phyloP scores from a whole-genome alignment of 164 flowering plant genomes.

The Aristolochia fimbriata region DNA sequence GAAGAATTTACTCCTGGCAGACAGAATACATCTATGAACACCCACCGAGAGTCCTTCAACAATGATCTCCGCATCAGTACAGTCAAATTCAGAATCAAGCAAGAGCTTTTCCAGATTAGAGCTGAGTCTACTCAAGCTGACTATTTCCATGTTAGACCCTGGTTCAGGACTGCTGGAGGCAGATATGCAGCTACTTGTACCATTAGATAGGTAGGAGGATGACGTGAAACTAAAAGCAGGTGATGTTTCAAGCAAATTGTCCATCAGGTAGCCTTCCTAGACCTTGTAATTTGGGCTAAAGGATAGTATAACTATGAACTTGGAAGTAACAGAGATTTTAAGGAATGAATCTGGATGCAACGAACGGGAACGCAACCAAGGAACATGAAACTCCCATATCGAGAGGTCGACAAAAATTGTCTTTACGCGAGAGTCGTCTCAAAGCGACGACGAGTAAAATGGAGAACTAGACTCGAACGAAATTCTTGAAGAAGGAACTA shows the following conservation, averaged over 20 bases:
- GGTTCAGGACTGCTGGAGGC: constrained; percentile 19
- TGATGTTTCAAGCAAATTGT: constrained; percentile 28
- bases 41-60: constrained; percentile 46
- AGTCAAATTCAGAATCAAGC: constrained; percentile 27
- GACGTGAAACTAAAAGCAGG: constrained; percentile 55
- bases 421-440: too few relatives aligned
- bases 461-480: too few relatives aligned
- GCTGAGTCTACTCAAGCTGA: constrained; percentile 49
- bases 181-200: constrained; percentile 17
- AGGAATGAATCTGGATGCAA: too few relatives aligned
- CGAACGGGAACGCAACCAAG: too few relatives aligned
- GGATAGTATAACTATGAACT: too few relatives aligned
- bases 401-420: too few relatives aligned
- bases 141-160: constrained; percentile 26
- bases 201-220: constrained; percentile 50
- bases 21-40: constrained; percentile 58
- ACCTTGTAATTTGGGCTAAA: too few relatives aligned
- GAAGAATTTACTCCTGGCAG: constrained; percentile 55
- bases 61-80: constrained; percentile 47
- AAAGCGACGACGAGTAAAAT: too few relatives aligned
- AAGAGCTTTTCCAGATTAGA: constrained; percentile 43
- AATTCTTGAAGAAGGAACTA: too few relatives aligned
- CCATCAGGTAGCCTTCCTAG: not conserved
- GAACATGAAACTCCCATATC: too few relatives aligned
- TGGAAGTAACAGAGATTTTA: too few relatives aligned